phyloP scores from a whole-genome alignment of 768 basidiomycete species.

The Leccinellum luteum region DNA sequence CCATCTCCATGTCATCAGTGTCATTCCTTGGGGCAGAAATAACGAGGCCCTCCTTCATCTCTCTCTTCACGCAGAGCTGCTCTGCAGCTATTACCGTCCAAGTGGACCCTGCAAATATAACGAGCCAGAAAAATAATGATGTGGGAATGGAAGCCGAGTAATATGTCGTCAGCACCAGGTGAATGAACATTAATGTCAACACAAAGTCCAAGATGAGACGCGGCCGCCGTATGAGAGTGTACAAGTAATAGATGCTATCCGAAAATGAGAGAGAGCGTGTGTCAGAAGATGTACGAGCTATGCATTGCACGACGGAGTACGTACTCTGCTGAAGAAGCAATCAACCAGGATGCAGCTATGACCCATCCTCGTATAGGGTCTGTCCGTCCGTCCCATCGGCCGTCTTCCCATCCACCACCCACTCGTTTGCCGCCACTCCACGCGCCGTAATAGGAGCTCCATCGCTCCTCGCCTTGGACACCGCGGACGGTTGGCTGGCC shows the following conservation, averaged over 20 bases:
- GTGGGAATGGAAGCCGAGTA: slow-evolving; percentile 67
- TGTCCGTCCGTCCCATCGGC: slow-evolving; percentile 62
- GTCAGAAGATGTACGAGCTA: background rate
- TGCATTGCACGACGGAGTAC: slow-evolving; percentile 34
- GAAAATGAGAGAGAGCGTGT: slow-evolving; percentile 9
- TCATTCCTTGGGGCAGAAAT: slow-evolving; percentile 45
- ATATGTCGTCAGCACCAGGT: slow-evolving; percentile 92
- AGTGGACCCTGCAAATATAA: slow-evolving; percentile 69
- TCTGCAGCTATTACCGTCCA: slow-evolving; percentile 80
- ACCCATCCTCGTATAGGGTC: slow-evolving; percentile 89
- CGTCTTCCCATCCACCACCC: slow-evolving; percentile 48
- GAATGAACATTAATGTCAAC: slow-evolving; percentile 86
- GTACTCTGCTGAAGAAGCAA: slow-evolving; percentile 82
- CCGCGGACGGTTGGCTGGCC: slow-evolving; percentile 74
- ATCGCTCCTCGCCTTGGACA: slow-evolving; percentile 59
- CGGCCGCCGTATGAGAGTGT: slow-evolving; percentile 83
- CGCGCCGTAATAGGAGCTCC: slow-evolving; percentile 65
- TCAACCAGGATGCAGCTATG: slow-evolving; percentile 82
- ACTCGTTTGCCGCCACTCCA: slow-evolving; percentile 82
- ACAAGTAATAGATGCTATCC: slow-evolving; percentile 72
- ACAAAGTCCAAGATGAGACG: slow-evolving; percentile 95
- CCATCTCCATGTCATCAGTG: slow-evolving; percentile 55
- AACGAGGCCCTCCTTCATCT: slow-evolving; percentile 82
- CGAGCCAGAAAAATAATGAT: slow-evolving; percentile 89
- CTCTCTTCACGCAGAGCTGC: slow-evolving; percentile 85